phyloP scores from a whole-genome alignment of 148 eudicot species.

The Euryodendron excelsum region DNA sequence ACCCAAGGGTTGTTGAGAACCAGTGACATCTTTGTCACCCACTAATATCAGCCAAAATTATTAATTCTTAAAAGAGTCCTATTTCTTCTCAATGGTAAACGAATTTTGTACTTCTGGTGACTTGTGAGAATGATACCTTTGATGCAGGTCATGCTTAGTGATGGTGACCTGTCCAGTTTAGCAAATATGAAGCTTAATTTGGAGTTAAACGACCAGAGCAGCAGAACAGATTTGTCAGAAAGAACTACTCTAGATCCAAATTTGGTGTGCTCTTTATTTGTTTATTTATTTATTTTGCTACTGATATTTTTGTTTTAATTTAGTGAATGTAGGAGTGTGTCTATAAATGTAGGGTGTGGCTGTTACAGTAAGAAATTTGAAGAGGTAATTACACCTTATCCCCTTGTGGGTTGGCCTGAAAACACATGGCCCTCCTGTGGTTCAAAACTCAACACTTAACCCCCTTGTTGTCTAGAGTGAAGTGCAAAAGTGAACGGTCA shows the following conservation, averaged over 20 bases:
- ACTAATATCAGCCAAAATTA: not conserved
- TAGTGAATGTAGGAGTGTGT: not conserved
- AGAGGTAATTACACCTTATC: too few relatives aligned
- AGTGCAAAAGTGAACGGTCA: too few relatives aligned
- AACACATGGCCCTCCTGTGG: too few relatives aligned
- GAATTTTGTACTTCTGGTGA: not conserved
- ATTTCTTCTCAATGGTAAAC: not conserved
- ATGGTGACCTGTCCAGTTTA: slow-evolving; percentile 74
- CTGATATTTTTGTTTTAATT: not conserved
- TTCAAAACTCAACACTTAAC: too few relatives aligned
- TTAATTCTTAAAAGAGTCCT: not conserved
- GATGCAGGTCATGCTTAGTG: slow-evolving; percentile 65
- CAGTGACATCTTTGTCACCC: not conserved
- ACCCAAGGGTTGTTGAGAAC: not conserved
- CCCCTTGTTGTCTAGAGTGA: too few relatives aligned
- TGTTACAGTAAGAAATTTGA: not conserved
- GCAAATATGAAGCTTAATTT: slow-evolving; percentile 73
- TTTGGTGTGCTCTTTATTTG: slow-evolving; percentile 36
- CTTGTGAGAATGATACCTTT: not conserved
- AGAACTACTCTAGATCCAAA: slow-evolving; percentile 3
- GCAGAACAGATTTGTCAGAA: slow-evolving; percentile 16
- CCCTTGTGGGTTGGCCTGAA: too few relatives aligned
- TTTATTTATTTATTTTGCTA: not conserved
- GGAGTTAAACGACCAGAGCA: slow-evolving; percentile 48
- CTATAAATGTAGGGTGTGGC: not conserved